Conservation (phyloP, 805 yeast species). For the Candida taoyuanica region DNA sequence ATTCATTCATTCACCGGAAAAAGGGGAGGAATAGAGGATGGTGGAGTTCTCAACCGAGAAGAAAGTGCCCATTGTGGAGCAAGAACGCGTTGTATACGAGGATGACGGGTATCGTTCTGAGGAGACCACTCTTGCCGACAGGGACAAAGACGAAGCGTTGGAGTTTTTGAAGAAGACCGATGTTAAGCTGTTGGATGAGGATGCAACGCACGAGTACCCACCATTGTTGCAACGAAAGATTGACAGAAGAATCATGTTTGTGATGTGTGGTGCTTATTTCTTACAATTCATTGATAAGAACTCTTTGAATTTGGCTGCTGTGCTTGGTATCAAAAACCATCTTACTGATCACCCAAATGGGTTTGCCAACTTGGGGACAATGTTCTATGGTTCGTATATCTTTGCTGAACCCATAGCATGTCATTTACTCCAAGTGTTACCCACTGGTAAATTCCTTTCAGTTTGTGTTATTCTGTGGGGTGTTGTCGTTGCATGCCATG, state of each 20-base stretch:
- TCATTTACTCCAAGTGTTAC: constrained; percentile 45
- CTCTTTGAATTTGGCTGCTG: constrained; percentile 56
- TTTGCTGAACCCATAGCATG: constrained; percentile 50
- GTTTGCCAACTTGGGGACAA: constrained; percentile 49
- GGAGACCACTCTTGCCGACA: constrained; percentile 14
- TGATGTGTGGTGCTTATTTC: constrained; percentile 50
- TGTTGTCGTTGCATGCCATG: constrained; percentile 43
- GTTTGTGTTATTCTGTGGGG: constrained; percentile 51
- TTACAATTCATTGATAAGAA: constrained; percentile 57
- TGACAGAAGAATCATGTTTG: constrained; percentile 44
- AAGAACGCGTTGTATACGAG: neutral
- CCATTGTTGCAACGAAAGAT: constrained; percentile 31
- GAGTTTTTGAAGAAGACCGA: constrained; percentile 18
- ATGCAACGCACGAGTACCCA: constrained; percentile 17
- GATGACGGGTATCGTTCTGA: constrained; percentile 5
- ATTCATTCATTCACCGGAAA: no score
- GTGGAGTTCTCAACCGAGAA: no score
- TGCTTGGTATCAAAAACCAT: constrained; percentile 55
- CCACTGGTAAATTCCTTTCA: constrained; percentile 48
- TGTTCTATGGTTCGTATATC: constrained; percentile 49
- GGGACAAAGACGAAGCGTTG: constrained; percentile 25
- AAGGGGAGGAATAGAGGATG: no score
- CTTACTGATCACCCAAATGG: constrained; percentile 37
- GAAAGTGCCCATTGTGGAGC: no score
- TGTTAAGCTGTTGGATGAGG: constrained; percentile 1